Base-by-base conservation (phyloP, 1,139 yeast genomes). In the Blastobotrys serpentis region DNA sequence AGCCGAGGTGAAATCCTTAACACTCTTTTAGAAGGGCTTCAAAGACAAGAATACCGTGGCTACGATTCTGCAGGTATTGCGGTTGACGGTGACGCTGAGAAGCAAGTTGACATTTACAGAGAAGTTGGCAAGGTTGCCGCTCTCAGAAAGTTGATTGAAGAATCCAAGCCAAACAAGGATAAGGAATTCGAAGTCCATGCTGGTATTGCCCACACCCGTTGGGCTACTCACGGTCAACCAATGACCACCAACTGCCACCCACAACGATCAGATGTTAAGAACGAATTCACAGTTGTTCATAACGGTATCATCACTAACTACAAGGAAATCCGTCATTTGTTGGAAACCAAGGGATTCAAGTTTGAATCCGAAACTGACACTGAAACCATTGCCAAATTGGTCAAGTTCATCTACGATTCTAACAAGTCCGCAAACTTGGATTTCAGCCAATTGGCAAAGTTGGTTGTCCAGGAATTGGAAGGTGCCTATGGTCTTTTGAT, bases 221-320 rank as follows among this genome's bases (percentile, higher is more conserved):
- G 99, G 99, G 98, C 99, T 43, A 94, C 99, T 41, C 99, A 94
- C 70, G 99, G 99, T 70, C 87, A 84, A 62, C 98, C 98, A 50
- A 81, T 79, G 61, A 81, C 77, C 52, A 65, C 72, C 56, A 94
- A 94, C 75, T 92, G 98, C 68, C 99, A 94, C 67, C 99, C 99
- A 46, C 98, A 92, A 67, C 76, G 94, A 60, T 87, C 96, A 0
- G 98, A 88, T 67, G 77, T 78, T 8, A 70, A 72, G 47, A 85
- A 85, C 58, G 96, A 90, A 67, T 94, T 94, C 64, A 82, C 86
- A 34, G 84, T 94, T 55, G 98, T 94, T 46, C 99, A 94, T 74
- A 94, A 94, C 63, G 99, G 99, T 77, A 92, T 94, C 68, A 88
- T 94, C 68, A 90, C 98, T 62, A 94, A 94, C 72, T 92, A 84